Percentiles rank a stretch among this genome's conserved stretches.
Conservation (phyloP, 371 early-diverging fungal species). For the Lichtheimia corymbifera region DNA sequence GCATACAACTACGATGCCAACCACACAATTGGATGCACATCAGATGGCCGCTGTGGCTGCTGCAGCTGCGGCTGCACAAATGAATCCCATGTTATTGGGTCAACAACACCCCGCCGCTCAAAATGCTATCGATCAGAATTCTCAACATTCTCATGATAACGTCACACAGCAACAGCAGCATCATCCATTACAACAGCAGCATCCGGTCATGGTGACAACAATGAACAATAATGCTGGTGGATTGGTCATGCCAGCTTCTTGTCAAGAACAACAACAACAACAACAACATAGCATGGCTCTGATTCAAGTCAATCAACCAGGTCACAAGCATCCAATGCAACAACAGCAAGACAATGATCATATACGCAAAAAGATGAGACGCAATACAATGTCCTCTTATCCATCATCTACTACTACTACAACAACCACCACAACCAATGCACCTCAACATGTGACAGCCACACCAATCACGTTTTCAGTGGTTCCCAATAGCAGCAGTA, state of each 20-base stretch:
- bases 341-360: background rate
- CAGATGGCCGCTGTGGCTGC: background rate
- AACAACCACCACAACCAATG: background rate
- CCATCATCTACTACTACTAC: background rate
- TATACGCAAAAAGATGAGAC: constrained; percentile 14
- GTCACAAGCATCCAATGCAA: background rate
- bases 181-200: too few species aligned
- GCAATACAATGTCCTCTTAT: constrained; percentile 19
- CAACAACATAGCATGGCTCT: background rate
- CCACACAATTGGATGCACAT: background rate
- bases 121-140: too few species aligned
- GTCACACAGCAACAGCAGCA: too few species aligned
- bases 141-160: too few species aligned
- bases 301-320: background rate
- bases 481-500: background rate
- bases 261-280: background rate
- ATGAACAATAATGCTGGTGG: background rate
- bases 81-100: background rate
- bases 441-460: background rate
- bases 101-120: too few species aligned
- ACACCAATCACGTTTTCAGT: background rate
- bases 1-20: background rate
- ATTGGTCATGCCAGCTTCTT: too few species aligned
- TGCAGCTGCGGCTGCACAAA: background rate
- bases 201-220: background rate